Evolutionary conservation across 2,329 filamentous ascomycete species (phyloP), one percentile per base, ranked within the genome.

Genomic region (Cladophialophora exuberans): DNA sequence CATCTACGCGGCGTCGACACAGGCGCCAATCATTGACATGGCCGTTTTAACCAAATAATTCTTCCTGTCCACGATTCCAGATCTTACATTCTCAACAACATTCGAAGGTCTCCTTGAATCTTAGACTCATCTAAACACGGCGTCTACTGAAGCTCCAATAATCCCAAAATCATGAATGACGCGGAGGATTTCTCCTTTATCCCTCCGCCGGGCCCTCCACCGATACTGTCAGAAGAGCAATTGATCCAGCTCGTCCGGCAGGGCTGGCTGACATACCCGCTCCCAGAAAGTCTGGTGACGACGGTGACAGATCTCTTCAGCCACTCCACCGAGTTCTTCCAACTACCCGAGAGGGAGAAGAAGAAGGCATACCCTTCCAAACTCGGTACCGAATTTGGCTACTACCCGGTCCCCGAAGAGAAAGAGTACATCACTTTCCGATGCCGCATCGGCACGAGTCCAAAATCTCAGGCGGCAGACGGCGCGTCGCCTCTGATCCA

Each of bases 381-480:
- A n/a, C 50, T 52, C 20, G 64, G 64, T 3, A 67, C 65, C 4
- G 66, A 68, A 49, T 59, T 62, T 25, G 66, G 66, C 3, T 66
- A 63, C 44, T 67, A 67, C 49, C 38, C 48, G 10, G 62, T 67
- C 5, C 39, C 44, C 9, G 45, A 54, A 17, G 65, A 68, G 45
- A 67, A 68, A 46, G 63, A 67, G 43, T 68, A 67, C 36, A 20
- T 67, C 28, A 68, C 66, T 1, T 54, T 67, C 26, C 64, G 66
- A 6, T 59, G 62, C 48, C 52, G 52, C 15, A 35, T 54, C 4
- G 55, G 47, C 22, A 17, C 39, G 22, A 23, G 26, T 51, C 10
- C 44, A 26, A n/a, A 30, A 15, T 23, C 53, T 3, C 26, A 2
- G 28, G 4, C 38, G 13, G 6, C 23, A 11, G n/a, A 13, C 3